Base-by-base conservation (phyloP, 2,329 filamentous ascomycete genomes). In the Dothiorella sarmentorum region DNA sequence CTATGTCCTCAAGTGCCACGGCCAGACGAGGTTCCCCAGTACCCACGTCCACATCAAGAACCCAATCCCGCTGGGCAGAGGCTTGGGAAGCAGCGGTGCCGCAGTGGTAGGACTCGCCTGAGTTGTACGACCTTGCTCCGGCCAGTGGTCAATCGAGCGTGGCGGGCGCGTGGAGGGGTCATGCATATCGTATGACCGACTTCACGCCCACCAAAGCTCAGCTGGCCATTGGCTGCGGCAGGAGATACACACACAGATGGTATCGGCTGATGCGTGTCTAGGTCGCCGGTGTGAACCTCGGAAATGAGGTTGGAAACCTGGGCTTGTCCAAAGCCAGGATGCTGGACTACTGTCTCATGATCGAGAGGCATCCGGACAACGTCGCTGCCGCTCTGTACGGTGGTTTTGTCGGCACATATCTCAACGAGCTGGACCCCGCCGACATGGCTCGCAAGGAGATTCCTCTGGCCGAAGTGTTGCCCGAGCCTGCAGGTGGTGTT, bases 331-430 rank as follows among this genome's bases (percentile, higher is more conserved):
- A 90, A 68, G 88, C 90, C 63, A 83, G 94, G 37, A 83, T 99
- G 71, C 87, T 99, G 67, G 94, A 99, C 76, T 99, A 91, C 73
- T 96, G 91, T 71, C 80, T 99, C 65, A 99, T 99, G 94, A 96
- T 97, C 74, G 90, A 75, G 66, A 74, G 73, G n/a, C 73, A 75
- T 62, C 73, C 73, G 6, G 73, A 75, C 66, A 75, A 75, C 40
- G 91, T 99, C 53, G 94, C 92, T 60, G 94, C 94, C 13, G 92
- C 94, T 7, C 84, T 97, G 33, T 97, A 95, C 68, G 94, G 94
- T 65, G 94, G 94, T 29, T 97, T 99, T 66, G 91, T 99, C 24
- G 94, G 94, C 61, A 97, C 93, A 17, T 97, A 97, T 71, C 83
- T 97, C 61, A 96, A 95, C 76, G 93, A 96, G 61, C 82, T 97